phyloP scores from a whole-genome alignment of 208 protist genomes.

The Trichomonas tenax region DNA sequence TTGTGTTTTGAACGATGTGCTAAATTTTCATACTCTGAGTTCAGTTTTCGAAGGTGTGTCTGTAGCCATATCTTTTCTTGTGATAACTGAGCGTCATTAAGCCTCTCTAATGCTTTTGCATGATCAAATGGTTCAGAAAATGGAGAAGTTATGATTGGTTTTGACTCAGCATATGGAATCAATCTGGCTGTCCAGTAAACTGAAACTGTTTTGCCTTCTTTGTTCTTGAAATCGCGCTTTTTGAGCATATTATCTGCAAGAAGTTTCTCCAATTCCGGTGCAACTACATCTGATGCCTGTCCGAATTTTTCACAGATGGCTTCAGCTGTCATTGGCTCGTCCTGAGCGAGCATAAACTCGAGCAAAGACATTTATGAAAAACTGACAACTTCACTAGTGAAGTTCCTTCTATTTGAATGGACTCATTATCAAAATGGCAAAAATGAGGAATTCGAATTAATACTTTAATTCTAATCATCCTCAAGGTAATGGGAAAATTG shows the following conservation, averaged over 20 bases:
- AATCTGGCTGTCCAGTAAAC: background rate
- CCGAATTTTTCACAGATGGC: background rate
- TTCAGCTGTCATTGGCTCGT: background rate
- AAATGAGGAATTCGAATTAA: too few relatives aligned
- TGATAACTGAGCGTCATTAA: background rate
- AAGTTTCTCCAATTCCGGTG: background rate
- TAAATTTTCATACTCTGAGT: constrained; percentile 13
- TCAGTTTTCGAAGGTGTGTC: background rate
- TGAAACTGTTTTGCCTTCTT: background rate
- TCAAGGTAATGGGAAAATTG: too few relatives aligned
- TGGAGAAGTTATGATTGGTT: background rate
- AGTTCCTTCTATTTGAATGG: too few relatives aligned
- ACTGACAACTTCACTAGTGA: background rate
- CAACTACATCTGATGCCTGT: background rate
- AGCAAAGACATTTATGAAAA: background rate
- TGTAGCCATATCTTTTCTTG: background rate
- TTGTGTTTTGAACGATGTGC: background rate
- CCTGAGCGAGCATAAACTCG: background rate
- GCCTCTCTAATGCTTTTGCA: background rate
- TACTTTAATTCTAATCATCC: too few relatives aligned
- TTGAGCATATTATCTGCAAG: background rate
- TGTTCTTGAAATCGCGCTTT: background rate
- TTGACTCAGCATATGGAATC: background rate
- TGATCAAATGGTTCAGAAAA: background rate
- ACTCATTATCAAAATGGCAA: too few relatives aligned